Conservation (phyloP, 2,329 filamentous ascomycete genomes). For the Pseudopithomyces chartarum region DNA sequence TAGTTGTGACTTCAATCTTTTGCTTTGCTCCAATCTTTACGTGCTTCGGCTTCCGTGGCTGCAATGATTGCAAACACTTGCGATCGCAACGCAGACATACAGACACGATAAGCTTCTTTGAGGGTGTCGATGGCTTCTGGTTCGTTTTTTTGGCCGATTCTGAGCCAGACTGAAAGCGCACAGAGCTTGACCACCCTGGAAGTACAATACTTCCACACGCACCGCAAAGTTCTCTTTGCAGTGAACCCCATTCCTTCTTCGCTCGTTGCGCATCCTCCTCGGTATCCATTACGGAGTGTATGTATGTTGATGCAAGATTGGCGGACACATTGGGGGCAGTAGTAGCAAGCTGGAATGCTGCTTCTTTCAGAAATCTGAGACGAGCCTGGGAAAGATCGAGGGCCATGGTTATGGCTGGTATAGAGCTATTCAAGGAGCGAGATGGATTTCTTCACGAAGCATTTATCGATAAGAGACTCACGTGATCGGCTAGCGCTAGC, state of each 20-base stretch:
- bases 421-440: conserved; percentile 14
- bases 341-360: conserved; percentile 36
- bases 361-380: conserved; percentile 40
- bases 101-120: conserved; percentile 29
- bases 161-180: conserved; percentile 15
- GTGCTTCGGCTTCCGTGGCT: conserved; percentile 23
- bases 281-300: conserved; percentile 27
- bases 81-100: conserved; percentile 39
- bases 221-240: conserved; percentile 39
- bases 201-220: conserved; percentile 46
- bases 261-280: conserved; percentile 31
- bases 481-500: conserved; percentile 23
- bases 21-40: conserved; percentile 13
- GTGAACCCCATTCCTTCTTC: conserved; percentile 35
- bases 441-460: conserved; percentile 6
- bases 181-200: conserved; percentile 42
- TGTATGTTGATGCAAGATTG: conserved; percentile 34
- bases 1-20: neutral
- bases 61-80: conserved; percentile 32
- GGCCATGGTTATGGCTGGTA: conserved; percentile 24
- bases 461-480: neutral
- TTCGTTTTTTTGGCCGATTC: conserved; percentile 9
- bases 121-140: neutral
- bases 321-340: conserved; percentile 41
- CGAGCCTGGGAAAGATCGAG: conserved; percentile 24